Percentiles rank a stretch among this genome's conserved stretches.
Conservation (phyloP, 768 basidiomycete species). For the Suillus cothurnatus region DNA sequence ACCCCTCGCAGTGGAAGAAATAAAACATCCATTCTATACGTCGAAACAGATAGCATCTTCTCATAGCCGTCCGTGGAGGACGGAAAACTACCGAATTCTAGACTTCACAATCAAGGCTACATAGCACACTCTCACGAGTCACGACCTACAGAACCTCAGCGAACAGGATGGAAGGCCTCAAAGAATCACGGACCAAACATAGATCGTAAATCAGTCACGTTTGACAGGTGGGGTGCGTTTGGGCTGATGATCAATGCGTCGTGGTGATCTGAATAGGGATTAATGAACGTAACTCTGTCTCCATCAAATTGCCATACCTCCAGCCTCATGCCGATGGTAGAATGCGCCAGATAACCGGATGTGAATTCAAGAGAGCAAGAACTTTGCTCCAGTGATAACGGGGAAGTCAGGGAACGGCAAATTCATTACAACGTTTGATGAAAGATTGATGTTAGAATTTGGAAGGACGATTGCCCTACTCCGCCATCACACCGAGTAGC, state of each 20-base stretch:
- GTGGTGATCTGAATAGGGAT: neutral
- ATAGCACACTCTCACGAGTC: slow-evolving; percentile 3
- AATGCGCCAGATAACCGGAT: neutral
- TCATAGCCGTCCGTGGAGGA: neutral
- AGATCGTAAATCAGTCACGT: neutral
- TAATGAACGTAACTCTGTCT: neutral
- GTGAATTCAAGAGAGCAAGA: neutral
- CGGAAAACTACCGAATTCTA: neutral
- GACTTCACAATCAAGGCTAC: slow-evolving; percentile 1
- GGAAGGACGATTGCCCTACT: neutral
- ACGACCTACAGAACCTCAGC: neutral
- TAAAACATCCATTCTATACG: neutral
- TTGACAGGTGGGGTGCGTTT: neutral
- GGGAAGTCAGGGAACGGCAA: neutral
- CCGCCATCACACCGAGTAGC: neutral
- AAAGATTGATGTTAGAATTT: neutral
- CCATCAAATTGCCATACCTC: neutral
- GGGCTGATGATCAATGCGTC: neutral
- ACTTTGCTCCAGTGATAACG: slow-evolving; percentile 1
- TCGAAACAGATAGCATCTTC: neutral
- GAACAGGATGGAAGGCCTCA: neutral
- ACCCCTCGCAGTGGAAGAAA: slow-evolving; percentile 1
- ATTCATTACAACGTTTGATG: neutral
- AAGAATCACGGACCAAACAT: slow-evolving; percentile 2
- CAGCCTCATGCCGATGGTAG: neutral